Conservation (phyloP, 768 basidiomycete species). For the Trametes sanguinea region DNA sequence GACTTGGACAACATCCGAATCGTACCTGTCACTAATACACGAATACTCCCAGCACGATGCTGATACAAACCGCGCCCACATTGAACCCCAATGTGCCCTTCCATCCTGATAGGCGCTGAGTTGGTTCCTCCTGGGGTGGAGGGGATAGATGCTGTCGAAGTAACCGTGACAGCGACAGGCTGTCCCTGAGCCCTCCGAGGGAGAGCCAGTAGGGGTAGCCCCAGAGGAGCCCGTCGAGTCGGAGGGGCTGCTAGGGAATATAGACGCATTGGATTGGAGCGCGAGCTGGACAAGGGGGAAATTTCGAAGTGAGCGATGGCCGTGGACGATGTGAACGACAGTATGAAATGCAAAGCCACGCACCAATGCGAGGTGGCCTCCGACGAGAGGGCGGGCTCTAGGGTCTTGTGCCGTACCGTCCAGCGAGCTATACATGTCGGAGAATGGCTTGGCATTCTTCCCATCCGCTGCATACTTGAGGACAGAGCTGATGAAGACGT, state of each 20-base stretch:
- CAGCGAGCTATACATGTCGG: conserved; percentile 56
- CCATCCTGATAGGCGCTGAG: too few species aligned
- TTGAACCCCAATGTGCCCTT: too few species aligned
- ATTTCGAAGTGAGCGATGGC: too few species aligned
- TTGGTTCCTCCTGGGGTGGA: too few species aligned
- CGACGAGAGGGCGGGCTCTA: conserved; percentile 56
- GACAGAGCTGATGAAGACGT: conserved; percentile 37
- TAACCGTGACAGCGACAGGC: too few species aligned
- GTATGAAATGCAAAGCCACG: background rate
- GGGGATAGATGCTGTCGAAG: too few species aligned
- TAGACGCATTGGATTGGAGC: background rate
- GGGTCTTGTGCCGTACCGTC: conserved; percentile 48
- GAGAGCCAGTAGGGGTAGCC: background rate
- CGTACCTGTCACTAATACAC: too few species aligned
- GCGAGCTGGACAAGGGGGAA: background rate
- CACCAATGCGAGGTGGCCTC: conserved; percentile 53
- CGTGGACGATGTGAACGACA: too few species aligned
- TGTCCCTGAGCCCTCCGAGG: background rate
- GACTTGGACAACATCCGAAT: too few species aligned
- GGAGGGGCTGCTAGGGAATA: background rate
- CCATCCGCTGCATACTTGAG: conserved; percentile 37
- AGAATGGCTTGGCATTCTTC: conserved; percentile 35
- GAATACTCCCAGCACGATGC: too few species aligned
- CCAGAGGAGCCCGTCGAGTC: background rate
- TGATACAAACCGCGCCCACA: too few species aligned